Base-by-base conservation (phyloP, 768 basidiomycete species). In the Lactifluus subvellereus region DNA sequence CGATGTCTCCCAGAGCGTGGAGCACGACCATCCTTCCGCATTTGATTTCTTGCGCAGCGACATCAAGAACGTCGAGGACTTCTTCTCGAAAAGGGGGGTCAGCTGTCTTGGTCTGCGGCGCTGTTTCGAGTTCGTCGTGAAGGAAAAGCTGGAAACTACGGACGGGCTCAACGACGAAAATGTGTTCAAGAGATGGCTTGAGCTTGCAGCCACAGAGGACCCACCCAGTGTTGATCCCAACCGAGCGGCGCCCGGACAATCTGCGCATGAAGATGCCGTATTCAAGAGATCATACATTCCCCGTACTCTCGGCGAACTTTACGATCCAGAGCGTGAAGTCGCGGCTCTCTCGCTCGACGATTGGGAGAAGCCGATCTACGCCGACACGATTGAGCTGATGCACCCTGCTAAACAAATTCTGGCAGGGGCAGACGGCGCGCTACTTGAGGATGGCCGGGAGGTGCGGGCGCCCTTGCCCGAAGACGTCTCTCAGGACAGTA, bases 1-100 rank as follows among this genome's bases (percentile, higher is more conserved):
- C 76, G 97, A 99, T 73, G 97, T 99, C 62, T 97, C 95, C 1
- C 97, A 99, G 72, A 95, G 93, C 66, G 95, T 99, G 40, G 97
- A 99, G 70, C 95, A 98, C 71, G 96, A 98, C 74, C 97, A 99
- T 69, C 97, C 96, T 0, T 80, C 88, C 33, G 93, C 97, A 0
- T 98, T 94, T 72, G 96, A 99, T 74, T 99, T 99, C 76, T 80
- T 99, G 42, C 87, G 95, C 32, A 86, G 81, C 50, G 97, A 99
- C 74, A 82, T 99, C 54, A 86, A 85, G 68, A 98, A 99, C 72
- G 79, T 94, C 48, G 94, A 97, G 63, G 95, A 94, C 40, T 99
- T 90, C 74, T 99, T 98, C 72, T 80, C 82, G 6, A 79, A 85
- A 66, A 80, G 85, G 20, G 91, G 89, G 0, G 88, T 91, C 54